These are phyloP conservation scores for Comarum palustre DNA, from an alignment of 306 rosid species.

Conservation along the genomic window DNA sequence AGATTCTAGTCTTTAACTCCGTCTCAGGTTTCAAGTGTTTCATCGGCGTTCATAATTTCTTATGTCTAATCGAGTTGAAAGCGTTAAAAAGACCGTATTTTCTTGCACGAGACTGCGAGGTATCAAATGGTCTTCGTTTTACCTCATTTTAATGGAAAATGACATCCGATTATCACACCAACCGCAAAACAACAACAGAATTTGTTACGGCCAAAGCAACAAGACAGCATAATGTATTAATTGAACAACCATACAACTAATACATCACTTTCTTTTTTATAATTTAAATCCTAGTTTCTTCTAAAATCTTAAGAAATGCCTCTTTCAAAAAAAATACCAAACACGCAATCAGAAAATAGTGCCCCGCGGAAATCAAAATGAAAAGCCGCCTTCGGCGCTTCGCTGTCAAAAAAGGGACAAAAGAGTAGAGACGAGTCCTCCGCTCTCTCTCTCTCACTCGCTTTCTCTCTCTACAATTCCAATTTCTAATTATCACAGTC, in stretches of 20 bases:
- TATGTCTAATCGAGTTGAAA: no score
- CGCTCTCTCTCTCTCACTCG: conserved; percentile 7
- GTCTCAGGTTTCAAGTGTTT: no score
- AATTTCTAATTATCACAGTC: no score
- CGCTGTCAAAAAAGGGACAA: conserved; percentile 25
- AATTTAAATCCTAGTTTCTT: not conserved
- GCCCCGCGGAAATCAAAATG: conserved; percentile 3
- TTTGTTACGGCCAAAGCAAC: conserved; percentile 9
- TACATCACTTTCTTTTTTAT: not conserved
- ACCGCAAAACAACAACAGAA: not conserved
- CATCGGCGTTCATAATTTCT: no score
- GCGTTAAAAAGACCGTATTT: no score
- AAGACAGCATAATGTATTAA: not conserved
- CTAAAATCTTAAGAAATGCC: no score
- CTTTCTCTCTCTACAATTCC: conserved; percentile 18
- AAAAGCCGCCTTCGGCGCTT: conserved; percentile 2
- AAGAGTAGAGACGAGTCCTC: conserved; percentile 25
- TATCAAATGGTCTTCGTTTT: no score
- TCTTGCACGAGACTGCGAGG: no score
- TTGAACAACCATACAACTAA: not conserved
- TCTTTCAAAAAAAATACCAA: no score
- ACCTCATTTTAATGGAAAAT: not conserved
- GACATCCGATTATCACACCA: no score
- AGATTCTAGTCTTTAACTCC: no score
- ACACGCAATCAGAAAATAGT: not conserved